phyloP scores from a whole-genome alignment of 2,329 filamentous ascomycete genomes.

The Talaromyces sp. region DNA sequence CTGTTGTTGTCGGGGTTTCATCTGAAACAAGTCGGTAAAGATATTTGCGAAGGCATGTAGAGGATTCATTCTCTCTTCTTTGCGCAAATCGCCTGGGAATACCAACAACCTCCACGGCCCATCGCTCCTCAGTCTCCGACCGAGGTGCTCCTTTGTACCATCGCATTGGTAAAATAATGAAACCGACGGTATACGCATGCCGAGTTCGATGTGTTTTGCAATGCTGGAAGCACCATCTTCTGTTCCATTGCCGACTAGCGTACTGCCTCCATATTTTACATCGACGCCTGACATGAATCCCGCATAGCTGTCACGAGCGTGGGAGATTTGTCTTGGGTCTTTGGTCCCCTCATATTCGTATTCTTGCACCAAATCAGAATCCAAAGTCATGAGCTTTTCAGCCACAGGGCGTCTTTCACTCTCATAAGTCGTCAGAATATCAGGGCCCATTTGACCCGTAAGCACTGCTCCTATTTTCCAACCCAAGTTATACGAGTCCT shows the following conservation, averaged over 20 bases:
- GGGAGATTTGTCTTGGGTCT: background rate
- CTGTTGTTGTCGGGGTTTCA: background rate
- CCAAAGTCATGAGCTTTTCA: slow-evolving; percentile 24
- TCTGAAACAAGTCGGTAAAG: background rate
- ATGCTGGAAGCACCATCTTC: background rate
- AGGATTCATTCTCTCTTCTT: background rate
- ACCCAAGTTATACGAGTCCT: slow-evolving; percentile 28
- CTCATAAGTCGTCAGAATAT: slow-evolving; percentile 24
- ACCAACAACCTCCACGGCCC: slow-evolving; percentile 16
- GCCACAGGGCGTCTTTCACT: slow-evolving; percentile 26
- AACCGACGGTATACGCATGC: slow-evolving; percentile 12
- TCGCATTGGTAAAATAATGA: slow-evolving; percentile 11
- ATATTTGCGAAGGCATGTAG: background rate
- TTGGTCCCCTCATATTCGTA: slow-evolving; percentile 5
- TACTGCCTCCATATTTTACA: slow-evolving; percentile 5
- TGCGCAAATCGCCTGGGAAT: slow-evolving; percentile 15
- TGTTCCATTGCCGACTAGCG: background rate
- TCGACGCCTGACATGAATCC: slow-evolving; percentile 13
- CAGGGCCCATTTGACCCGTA: slow-evolving; percentile 17
- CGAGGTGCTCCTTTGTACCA: slow-evolving; percentile 7
- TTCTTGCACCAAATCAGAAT: slow-evolving; percentile 12
- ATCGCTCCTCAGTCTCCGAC: slow-evolving; percentile 10
- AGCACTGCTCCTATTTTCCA: slow-evolving; percentile 28
- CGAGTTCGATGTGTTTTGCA: slow-evolving; percentile 12
- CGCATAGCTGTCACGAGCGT: slow-evolving; percentile 10